Evolutionary conservation across 2,329 filamentous ascomycete genomes (phyloP).

Genomic region (Metarhizium humberi): DNA sequence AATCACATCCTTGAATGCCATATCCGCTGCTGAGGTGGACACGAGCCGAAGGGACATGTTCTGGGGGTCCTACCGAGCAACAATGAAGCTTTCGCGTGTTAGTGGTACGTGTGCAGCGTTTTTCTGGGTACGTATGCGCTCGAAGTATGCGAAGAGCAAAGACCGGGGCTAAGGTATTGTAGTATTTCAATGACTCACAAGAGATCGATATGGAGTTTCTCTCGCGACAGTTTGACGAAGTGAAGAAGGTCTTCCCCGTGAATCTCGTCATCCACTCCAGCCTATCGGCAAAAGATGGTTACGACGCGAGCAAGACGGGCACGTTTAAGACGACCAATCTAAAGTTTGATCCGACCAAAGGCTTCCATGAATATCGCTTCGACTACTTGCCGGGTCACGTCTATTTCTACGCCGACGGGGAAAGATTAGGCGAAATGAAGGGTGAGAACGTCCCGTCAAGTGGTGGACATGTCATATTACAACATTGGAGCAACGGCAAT

Average conservation of each 20-base stretch:
- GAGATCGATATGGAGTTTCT: constrained; percentile 79
- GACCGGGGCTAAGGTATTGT: background rate
- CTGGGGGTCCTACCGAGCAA: constrained; percentile 62
- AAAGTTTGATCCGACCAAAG: constrained; percentile 54
- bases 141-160: background rate
- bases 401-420: constrained; percentile 59
- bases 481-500: constrained; percentile 74
- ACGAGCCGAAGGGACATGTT: constrained; percentile 50
- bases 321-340: constrained; percentile 50
- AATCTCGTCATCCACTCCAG: constrained; percentile 70
- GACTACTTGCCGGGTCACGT: constrained; percentile 59
- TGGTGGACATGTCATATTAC: constrained; percentile 59
- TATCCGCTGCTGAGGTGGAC: constrained; percentile 57
- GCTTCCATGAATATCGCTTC: constrained; percentile 71
- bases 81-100: constrained; percentile 52
- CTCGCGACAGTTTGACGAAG: constrained; percentile 50
- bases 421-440: constrained; percentile 44
- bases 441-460: constrained; percentile 47
- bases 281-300: constrained; percentile 47
- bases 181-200: constrained; percentile 72
- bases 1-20: constrained; percentile 34
- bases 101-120: constrained; percentile 68
- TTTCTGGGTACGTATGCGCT: constrained; percentile 52
- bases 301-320: constrained; percentile 50
- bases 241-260: constrained; percentile 45